Evolutionary conservation across 2,329 filamentous ascomycete species (phyloP).

Genomic region (Fusarium acutatum): DNA sequence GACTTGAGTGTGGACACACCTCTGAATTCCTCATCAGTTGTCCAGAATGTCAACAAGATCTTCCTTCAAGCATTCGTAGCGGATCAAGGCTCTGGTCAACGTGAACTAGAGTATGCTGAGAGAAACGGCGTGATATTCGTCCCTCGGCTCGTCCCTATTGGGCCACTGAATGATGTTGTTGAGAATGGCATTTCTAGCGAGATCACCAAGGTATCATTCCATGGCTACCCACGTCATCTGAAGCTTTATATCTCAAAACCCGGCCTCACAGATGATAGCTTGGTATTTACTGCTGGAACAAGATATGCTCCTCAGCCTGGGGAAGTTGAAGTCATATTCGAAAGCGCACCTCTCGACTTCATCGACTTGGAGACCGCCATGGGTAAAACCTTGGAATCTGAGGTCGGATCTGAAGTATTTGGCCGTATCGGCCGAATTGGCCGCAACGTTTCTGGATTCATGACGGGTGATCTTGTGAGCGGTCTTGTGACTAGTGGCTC

Average conservation of each 20-base stretch:
- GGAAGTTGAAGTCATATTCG: constrained; percentile 54
- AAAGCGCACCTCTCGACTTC: constrained; percentile 46
- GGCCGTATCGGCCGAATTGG: constrained; percentile 51
- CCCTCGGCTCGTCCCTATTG: constrained; percentile 54
- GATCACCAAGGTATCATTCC: constrained; percentile 31
- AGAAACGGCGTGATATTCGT: constrained; percentile 50
- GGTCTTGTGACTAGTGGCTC: constrained; percentile 49
- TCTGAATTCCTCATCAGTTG: neutral
- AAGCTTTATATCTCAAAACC: constrained; percentile 40
- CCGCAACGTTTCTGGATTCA: constrained; percentile 42
- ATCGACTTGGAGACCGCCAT: constrained; percentile 49
- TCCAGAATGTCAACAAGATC: constrained; percentile 37
- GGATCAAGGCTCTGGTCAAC: constrained; percentile 18
- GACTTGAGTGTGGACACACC: constrained; percentile 42
- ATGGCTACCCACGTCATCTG: constrained; percentile 13
- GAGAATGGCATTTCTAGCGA: constrained; percentile 43
- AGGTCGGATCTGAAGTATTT: constrained; percentile 53
- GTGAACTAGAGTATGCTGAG: constrained; percentile 57
- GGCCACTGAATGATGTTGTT: constrained; percentile 54
- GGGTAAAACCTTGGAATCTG: constrained; percentile 44
- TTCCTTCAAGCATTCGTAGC: constrained; percentile 38
- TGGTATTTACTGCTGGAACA: constrained; percentile 38
- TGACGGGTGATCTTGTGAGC: constrained; percentile 52
- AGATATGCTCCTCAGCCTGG: constrained; percentile 36
- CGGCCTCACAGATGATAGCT: constrained; percentile 36